phyloP scores from a whole-genome alignment of 345 rosid genomes.

The Schrenkiella parvula region DNA sequence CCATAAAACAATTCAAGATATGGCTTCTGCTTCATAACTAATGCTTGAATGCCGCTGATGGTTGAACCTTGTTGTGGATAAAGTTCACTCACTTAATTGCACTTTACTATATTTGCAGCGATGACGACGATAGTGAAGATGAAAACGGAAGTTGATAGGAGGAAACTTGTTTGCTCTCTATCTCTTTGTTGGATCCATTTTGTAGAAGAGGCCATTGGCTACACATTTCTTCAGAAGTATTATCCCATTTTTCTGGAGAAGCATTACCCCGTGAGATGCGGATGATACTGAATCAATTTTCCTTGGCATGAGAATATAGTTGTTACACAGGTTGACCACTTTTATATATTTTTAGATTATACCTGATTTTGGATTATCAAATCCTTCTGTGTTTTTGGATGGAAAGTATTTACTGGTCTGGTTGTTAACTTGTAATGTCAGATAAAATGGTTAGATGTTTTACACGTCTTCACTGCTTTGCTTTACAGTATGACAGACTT shows the following conservation, averaged over 20 bases:
- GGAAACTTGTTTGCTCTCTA: neutral
- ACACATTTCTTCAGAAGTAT: neutral
- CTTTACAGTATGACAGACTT: too few species aligned
- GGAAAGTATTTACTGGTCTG: neutral
- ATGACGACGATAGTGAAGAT: constrained; percentile 65
- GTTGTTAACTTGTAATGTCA: neutral
- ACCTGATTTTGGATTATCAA: neutral
- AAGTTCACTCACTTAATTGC: neutral
- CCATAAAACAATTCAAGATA: neutral
- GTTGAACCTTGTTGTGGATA: neutral
- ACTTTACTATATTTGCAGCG: constrained; percentile 46
- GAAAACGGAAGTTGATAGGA: constrained; percentile 49
- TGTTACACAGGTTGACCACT: neutral
- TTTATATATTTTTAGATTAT: neutral
- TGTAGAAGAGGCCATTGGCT: neutral
- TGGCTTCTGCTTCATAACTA: neutral
- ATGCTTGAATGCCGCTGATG: neutral
- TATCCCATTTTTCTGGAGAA: neutral
- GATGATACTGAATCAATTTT: neutral
- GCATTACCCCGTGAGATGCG: neutral
- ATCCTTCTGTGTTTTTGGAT: neutral
- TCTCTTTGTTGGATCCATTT: neutral
- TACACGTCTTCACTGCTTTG: neutral
- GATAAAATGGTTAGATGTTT: neutral
- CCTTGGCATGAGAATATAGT: neutral